A percentile compares a stretch with the other conserved stretches of the same genome.
Evolutionary conservation across 2,329 filamentous ascomycete genomes (phyloP).

Genomic region (Dactylellina drechsleri): DNA sequence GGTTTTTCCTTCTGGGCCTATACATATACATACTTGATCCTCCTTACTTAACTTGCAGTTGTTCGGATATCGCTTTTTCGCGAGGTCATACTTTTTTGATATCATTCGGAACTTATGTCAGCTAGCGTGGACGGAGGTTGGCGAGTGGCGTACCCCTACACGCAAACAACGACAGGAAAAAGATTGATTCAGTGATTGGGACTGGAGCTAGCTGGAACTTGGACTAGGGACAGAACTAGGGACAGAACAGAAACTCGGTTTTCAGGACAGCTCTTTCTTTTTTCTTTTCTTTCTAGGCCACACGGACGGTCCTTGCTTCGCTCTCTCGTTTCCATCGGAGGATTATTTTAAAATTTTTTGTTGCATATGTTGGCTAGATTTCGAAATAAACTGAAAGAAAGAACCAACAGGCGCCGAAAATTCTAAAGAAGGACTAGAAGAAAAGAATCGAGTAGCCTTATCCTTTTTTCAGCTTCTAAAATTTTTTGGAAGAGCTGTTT

Average conservation of each 20-base stretch:
- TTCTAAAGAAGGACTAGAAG: background rate
- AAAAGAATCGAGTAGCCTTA: background rate
- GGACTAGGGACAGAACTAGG: background rate
- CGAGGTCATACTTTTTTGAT: constrained; percentile 50
- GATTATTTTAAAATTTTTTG: constrained; percentile 3
- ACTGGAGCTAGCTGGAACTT: background rate
- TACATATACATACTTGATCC: background rate
- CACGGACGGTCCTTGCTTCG: background rate
- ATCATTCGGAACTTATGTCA: constrained; percentile 51
- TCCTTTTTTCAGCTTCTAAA: background rate
- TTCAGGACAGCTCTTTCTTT: constrained; percentile 2
- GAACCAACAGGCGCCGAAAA: background rate
- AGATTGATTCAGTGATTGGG: too few species aligned
- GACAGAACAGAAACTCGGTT: constrained; percentile 2
- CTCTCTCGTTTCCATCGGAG: constrained; percentile 10
- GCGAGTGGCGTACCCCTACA: constrained; percentile 38
- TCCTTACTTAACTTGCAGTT: background rate
- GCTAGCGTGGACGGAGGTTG: constrained; percentile 53
- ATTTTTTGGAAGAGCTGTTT: constrained; percentile 9
- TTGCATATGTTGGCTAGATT: background rate
- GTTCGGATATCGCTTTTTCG: constrained; percentile 18
- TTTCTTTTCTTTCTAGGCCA: background rate
- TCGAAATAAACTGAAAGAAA: background rate
- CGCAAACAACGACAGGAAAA: constrained; percentile 9
- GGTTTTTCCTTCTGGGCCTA: constrained; percentile 12